A percentile compares a stretch with the other conserved stretches of the same genome.
Evolutionary conservation across 2,329 filamentous ascomycete species (phyloP).

Genomic region (Tolypocladium ophioglossoides): DNA sequence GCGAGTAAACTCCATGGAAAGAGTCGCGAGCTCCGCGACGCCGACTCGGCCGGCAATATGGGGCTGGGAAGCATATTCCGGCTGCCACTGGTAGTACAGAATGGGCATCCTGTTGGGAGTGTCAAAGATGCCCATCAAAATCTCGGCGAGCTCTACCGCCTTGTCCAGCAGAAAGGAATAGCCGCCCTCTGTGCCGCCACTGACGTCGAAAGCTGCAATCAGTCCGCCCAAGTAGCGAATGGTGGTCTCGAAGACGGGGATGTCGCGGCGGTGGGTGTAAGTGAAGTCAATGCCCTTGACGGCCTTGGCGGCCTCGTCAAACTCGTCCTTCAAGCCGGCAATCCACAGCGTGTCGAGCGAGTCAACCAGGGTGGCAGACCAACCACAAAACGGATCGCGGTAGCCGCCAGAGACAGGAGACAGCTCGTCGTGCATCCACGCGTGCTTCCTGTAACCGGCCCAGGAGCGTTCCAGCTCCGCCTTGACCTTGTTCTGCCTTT

Average conservation of each 20-base stretch:
- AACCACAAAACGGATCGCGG: slow-evolving; percentile 80
- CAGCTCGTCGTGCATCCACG: slow-evolving; percentile 83
- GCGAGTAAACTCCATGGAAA: slow-evolving; percentile 82
- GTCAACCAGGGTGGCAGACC: slow-evolving; percentile 83
- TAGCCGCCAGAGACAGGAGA: slow-evolving; percentile 56
- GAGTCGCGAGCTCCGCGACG: slow-evolving; percentile 64
- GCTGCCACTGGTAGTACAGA: slow-evolving; percentile 70
- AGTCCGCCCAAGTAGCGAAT: slow-evolving; percentile 88
- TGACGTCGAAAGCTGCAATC: slow-evolving; percentile 78
- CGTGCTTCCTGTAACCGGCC: slow-evolving; percentile 68
- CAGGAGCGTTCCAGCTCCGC: slow-evolving; percentile 69
- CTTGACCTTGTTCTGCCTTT: slow-evolving; percentile 57
- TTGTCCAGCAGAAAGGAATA: slow-evolving; percentile 65
- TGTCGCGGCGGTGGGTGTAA: slow-evolving; percentile 51
- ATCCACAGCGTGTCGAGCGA: slow-evolving; percentile 78
- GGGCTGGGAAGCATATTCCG: slow-evolving; percentile 49
- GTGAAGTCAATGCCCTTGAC: slow-evolving; percentile 76
- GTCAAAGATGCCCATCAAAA: slow-evolving; percentile 76
- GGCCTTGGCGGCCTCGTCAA: slow-evolving; percentile 63
- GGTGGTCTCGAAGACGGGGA: slow-evolving; percentile 87
- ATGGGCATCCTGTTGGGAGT: slow-evolving; percentile 91
- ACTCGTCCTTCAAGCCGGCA: slow-evolving; percentile 68
- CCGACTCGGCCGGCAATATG: slow-evolving; percentile 50
- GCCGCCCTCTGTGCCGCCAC: slow-evolving; percentile 41
- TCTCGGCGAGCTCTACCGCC: slow-evolving; percentile 67